A percentile compares a stretch with the other conserved stretches of the same genome.
Conservation (phyloP, 139 green algal species). For the Chlamydomonas schloesseri region DNA sequence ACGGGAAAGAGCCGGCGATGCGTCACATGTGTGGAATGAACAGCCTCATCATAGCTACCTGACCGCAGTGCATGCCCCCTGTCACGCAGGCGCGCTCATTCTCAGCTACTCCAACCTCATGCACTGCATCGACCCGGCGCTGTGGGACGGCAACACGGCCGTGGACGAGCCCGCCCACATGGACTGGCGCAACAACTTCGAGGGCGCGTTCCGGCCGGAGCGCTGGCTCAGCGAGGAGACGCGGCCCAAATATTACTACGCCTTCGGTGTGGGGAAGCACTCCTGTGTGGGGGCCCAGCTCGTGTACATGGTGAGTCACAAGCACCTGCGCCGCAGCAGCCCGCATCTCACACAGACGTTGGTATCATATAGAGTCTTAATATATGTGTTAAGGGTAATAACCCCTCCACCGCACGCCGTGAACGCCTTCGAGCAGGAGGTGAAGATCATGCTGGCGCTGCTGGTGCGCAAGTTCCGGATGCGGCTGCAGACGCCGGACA, state of each 20-base stretch:
- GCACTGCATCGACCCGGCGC: conserved; percentile 43
- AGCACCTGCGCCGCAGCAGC: too few species aligned
- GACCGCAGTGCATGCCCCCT: too few species aligned
- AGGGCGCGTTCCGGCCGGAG: conserved; percentile 43
- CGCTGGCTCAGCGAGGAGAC: conserved; percentile 40
- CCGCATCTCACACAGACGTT: too few species aligned
- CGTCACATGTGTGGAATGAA: too few species aligned
- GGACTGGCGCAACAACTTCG: conserved; percentile 47
- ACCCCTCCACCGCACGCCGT: too few species aligned
- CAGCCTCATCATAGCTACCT: too few species aligned
- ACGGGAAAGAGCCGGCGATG: not conserved
- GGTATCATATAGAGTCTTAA: too few species aligned
- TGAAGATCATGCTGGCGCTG: conserved; percentile 44
- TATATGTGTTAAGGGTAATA: too few species aligned
- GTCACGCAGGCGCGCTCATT: not conserved
- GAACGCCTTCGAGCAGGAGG: too few species aligned
- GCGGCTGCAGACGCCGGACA: conserved; percentile 1
- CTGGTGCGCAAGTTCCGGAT: conserved; percentile 29
- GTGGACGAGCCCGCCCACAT: conserved; percentile 41
- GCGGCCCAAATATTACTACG: conserved; percentile 6
- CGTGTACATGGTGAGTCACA: conserved; percentile 12
- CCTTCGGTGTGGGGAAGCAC: conserved; percentile 42
- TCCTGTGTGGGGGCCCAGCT: conserved; percentile 49
- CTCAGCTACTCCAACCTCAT: not conserved
- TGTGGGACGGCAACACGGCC: conserved; percentile 36